Conservation (phyloP, 257 asterid species). For the Nicotiana obtusifolia region DNA sequence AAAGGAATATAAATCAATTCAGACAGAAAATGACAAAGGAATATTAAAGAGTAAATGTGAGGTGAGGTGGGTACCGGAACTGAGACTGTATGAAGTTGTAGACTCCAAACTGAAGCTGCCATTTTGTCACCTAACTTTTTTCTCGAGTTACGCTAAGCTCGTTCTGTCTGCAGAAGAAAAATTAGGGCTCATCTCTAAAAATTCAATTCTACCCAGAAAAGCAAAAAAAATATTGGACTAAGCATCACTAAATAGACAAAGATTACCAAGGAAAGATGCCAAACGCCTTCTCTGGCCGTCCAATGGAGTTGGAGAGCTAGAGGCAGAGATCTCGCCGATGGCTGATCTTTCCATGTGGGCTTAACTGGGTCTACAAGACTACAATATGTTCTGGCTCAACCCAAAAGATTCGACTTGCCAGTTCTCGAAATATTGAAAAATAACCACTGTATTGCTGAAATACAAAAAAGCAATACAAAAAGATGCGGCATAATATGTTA, state of each 20-base stretch:
- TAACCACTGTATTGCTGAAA: no score
- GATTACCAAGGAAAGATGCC: background rate
- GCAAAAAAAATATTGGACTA: background rate
- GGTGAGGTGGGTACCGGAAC: background rate
- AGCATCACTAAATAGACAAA: background rate
- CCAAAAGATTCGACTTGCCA: no score
- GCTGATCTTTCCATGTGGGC: background rate
- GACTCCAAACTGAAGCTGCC: slow-evolving; percentile 21
- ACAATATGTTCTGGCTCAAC: no score
- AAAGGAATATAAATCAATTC: background rate
- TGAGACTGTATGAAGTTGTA: slow-evolving; percentile 18
- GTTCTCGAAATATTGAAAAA: no score
- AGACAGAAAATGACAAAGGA: background rate
- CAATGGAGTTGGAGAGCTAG: background rate
- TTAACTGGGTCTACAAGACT: no score
- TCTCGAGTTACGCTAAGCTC: no score
- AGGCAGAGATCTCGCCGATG: background rate
- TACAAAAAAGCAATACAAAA: no score
- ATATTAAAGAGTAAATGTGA: background rate
- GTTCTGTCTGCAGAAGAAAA: background rate
- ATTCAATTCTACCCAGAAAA: background rate
- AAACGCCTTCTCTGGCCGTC: background rate
- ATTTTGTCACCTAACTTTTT: background rate
- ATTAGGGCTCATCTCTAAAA: background rate
- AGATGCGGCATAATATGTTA: no score